Evolutionary conservation across 768 basidiomycete species (phyloP).

Genomic region (Fistulinella prunicolor): DNA sequence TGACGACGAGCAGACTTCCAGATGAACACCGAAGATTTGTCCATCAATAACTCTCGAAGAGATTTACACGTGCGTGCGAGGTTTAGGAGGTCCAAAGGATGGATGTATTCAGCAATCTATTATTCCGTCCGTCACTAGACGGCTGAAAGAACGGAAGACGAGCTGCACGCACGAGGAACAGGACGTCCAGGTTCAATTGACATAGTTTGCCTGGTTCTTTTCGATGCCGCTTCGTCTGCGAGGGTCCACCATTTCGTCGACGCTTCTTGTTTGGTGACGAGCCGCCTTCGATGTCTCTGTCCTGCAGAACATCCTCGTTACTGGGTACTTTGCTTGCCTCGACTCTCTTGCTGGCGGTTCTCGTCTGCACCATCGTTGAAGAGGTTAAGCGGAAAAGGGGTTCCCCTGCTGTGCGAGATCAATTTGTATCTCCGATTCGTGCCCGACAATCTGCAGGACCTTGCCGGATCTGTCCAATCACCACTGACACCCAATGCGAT

Average conservation of each 20-base stretch:
- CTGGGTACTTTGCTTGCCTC: too few relatives aligned
- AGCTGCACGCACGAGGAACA: slow-evolving; percentile 2
- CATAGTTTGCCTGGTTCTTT: neutral
- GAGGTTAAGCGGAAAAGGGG: neutral
- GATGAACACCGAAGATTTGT: slow-evolving; percentile 23
- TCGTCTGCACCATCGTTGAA: neutral
- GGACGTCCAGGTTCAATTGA: neutral
- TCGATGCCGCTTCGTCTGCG: too few relatives aligned
- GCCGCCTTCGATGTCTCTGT: neutral
- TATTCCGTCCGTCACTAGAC: too few relatives aligned
- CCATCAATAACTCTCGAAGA: slow-evolving; percentile 36
- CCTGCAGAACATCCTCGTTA: too few relatives aligned
- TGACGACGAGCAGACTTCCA: slow-evolving; percentile 30
- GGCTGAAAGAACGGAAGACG: neutral
- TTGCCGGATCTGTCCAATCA: too few relatives aligned
- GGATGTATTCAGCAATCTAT: slow-evolving; percentile 40
- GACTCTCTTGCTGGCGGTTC: neutral
- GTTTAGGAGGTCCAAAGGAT: slow-evolving; percentile 25
- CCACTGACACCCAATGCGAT: too few relatives aligned
- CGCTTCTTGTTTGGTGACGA: neutral
- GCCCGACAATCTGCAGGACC: too few relatives aligned
- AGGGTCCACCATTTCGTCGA: neutral
- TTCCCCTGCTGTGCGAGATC: too few relatives aligned
- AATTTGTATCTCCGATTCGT: too few relatives aligned
- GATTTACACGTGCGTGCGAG: slow-evolving; percentile 38